Evolutionary conservation across 192 early-diverging fungal genomes (phyloP), one percentile per base, ranked within the genome.

Genomic region (Linnemannia hyalina): DNA sequence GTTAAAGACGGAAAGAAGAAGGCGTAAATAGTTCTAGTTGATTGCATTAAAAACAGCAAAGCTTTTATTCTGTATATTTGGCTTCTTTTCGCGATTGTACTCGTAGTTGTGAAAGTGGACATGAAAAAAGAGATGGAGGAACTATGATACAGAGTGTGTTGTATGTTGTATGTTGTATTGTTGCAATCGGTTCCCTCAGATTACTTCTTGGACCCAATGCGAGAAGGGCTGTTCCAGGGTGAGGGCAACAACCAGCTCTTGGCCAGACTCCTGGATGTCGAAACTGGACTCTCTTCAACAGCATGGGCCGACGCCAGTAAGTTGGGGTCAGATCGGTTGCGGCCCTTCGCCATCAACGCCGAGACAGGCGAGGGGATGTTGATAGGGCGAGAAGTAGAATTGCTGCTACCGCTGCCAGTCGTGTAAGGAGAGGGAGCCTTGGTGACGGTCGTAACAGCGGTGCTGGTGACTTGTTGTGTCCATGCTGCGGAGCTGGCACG

Each of bases 181-280:
- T 49, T 18, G 20, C 16, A 20, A 52, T 52, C 18, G 18, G 5
- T 35, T 11, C 8, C 0, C n/a, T 68, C 29, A 22, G 8, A 18
- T 75, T 52, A 54, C 15, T 55, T 49, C 29, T 65, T 65, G 29
- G 60, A 65, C 0, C 60, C 26, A 65, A 32, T 65, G 60, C 60
- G 60, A 29, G 75, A 76, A n/a, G 81, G 41, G 52, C 47, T 82
- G n/a, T 75, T 77, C 82, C 82, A 85, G 2, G 82, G 72, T 1
- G 82, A 77, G 3, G 81, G 57, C 7, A 83, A 23, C 8, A 42
- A 54, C 82, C 82, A 85, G 23, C 74, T 76, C 46, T 80, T 85
- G 6, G 77, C 36, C 8, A 76, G 22, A 2, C 20, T 70, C 73
- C 75, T 79, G 20, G 68, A 23, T 13, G 42, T 23, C 57, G 73